phyloP scores from a whole-genome alignment of 2,329 filamentous ascomycete species.

The Claviceps sp. region DNA sequence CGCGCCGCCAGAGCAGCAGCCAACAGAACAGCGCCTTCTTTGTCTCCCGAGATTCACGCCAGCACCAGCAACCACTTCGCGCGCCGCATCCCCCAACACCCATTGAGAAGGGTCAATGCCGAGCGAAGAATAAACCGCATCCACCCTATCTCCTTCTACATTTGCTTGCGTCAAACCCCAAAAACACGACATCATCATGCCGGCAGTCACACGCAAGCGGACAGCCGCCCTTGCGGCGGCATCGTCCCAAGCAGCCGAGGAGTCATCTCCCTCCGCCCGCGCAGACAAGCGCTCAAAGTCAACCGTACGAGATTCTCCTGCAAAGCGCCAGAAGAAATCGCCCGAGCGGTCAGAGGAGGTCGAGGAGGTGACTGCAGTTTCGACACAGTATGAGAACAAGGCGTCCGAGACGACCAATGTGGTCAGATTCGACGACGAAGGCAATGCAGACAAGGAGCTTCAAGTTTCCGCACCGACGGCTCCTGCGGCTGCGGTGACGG shows the following conservation, averaged over 20 bases:
- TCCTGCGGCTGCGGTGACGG: constrained; percentile 12
- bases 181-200: constrained; percentile 4
- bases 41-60: too few relatives aligned
- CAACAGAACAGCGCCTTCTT: too few relatives aligned
- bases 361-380: constrained; percentile 9
- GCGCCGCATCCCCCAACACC: too few relatives aligned
- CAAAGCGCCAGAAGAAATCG: constrained; percentile 16
- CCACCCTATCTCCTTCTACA: too few relatives aligned
- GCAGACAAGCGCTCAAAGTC: neutral
- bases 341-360: constrained; percentile 23
- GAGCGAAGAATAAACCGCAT: neutral
- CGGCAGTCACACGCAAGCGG: constrained; percentile 16
- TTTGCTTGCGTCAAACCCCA: neutral
- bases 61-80: too few relatives aligned
- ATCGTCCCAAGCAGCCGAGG: neutral
- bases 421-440: constrained; percentile 23
- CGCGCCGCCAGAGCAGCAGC: too few relatives aligned
- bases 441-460: constrained; percentile 13
- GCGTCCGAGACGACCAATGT: constrained; percentile 15
- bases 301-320: neutral
- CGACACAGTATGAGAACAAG: neutral
- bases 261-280: neutral
- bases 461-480: neutral
- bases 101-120: neutral
- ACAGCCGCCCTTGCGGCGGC: constrained; percentile 14